Percentiles rank a stretch among this genome's conserved stretches.
These are phyloP conservation scores for Ophiobolus disseminans DNA, from an alignment of 2,329 filamentous ascomycete species.

Conservation along the genomic window DNA sequence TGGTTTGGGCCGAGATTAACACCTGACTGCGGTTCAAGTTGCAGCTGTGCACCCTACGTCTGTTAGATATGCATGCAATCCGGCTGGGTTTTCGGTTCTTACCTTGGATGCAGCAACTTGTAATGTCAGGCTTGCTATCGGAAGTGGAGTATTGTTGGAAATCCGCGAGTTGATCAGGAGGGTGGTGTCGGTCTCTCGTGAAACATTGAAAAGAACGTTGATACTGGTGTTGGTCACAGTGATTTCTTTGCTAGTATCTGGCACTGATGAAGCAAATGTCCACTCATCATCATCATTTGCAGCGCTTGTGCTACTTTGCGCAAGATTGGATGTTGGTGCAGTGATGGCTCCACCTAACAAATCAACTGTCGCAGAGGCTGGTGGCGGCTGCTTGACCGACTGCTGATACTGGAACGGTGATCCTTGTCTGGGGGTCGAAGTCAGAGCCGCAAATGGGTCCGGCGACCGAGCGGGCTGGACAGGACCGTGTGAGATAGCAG, in stretches of 20 bases:
- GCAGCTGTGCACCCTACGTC: slow-evolving; percentile 75
- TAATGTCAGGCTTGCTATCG: slow-evolving; percentile 82
- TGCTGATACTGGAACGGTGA: slow-evolving; percentile 59
- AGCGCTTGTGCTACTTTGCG: slow-evolving; percentile 37
- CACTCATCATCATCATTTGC: slow-evolving; percentile 95
- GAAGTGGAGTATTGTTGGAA: slow-evolving; percentile 76
- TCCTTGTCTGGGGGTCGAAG: slow-evolving; percentile 59
- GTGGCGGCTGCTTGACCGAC: slow-evolving; percentile 46
- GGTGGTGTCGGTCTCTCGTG: slow-evolving; percentile 62
- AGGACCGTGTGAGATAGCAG: slow-evolving; percentile 45
- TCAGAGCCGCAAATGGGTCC: slow-evolving; percentile 68
- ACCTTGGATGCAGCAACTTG: slow-evolving; percentile 95
- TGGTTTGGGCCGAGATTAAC: slow-evolving; percentile 74
- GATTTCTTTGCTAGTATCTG: slow-evolving; percentile 70
- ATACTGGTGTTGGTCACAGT: slow-evolving; percentile 74
- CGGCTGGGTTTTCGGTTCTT: slow-evolving; percentile 5
- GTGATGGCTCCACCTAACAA: slow-evolving; percentile 45
- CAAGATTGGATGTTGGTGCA: slow-evolving; percentile 32
- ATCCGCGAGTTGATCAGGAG: slow-evolving; percentile 80
- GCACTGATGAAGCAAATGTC: slow-evolving; percentile 88
- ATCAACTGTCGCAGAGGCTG: slow-evolving; percentile 41
- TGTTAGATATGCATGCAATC: slow-evolving; percentile 13
- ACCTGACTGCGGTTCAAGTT: slow-evolving; percentile 84
- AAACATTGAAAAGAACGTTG: slow-evolving; percentile 75
- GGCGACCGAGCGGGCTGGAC: slow-evolving; percentile 46